Evolutionary conservation across 345 rosid genomes (phyloP).

Genomic region (Euphorbia tirucalli): DNA sequence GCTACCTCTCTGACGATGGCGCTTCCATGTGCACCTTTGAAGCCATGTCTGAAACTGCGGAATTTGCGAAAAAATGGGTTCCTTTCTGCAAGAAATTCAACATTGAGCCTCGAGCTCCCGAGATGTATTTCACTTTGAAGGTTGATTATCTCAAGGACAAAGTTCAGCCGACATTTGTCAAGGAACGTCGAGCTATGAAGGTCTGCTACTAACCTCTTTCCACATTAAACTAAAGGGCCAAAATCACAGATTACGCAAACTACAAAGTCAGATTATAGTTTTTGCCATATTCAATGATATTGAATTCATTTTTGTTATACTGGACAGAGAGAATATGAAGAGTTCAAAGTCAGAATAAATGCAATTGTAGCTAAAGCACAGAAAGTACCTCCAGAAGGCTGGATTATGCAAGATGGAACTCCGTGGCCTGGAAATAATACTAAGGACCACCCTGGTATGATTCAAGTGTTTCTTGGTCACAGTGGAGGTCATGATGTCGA

Average conservation of each 20-base stretch:
- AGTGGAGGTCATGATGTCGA: slow-evolving; percentile 35
- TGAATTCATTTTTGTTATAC: slow-evolving; percentile 5
- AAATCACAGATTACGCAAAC: background rate
- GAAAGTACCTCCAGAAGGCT: slow-evolving; percentile 81
- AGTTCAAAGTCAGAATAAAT: slow-evolving; percentile 87
- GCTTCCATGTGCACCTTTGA: slow-evolving; percentile 97
- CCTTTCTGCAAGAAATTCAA: slow-evolving; percentile 36
- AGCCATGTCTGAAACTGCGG: slow-evolving; percentile 67
- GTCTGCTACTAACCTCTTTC: slow-evolving; percentile 28
- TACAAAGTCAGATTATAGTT: too few relatives aligned
- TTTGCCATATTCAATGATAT: background rate
- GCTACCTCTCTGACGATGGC: slow-evolving; percentile 95
- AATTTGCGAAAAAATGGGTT: slow-evolving; percentile 34
- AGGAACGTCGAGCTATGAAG: slow-evolving; percentile 97
- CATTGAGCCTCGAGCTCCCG: slow-evolving; percentile 41
- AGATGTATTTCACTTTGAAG: slow-evolving; percentile 42
- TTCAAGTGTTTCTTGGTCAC: slow-evolving; percentile 42
- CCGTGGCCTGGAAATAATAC: slow-evolving; percentile 99
- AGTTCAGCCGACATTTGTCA: slow-evolving; percentile 91
- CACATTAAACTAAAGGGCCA: background rate
- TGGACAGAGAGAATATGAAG: slow-evolving; percentile 90
- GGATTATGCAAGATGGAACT: slow-evolving; percentile 98
- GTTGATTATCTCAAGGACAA: slow-evolving; percentile 95
- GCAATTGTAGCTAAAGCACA: slow-evolving; percentile 83
- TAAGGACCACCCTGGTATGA: slow-evolving; percentile 97